Evolutionary conservation across 2,329 filamentous ascomycete species (phyloP).

Genomic region (Tolypocladium pustulatum): DNA sequence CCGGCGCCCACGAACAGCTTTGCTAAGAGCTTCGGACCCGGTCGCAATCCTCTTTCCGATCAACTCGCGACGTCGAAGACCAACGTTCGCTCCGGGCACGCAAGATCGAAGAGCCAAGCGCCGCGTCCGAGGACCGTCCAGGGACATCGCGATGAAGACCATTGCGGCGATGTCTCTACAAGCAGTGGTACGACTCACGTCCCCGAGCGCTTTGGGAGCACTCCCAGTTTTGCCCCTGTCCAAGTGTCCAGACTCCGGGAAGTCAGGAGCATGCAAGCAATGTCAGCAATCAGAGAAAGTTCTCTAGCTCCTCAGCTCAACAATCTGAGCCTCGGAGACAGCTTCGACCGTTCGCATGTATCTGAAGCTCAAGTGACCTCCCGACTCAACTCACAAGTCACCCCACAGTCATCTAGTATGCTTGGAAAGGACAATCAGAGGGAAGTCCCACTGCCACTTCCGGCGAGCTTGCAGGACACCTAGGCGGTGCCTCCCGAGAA

Average conservation of each 20-base stretch:
- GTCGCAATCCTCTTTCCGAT: slow-evolving; percentile 33
- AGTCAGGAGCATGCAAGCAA: slow-evolving; percentile 14
- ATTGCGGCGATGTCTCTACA: slow-evolving; percentile 22
- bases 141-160: slow-evolving; percentile 28
- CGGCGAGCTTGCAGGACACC: slow-evolving; percentile 11
- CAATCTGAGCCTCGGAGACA: slow-evolving; percentile 28
- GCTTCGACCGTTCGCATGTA: slow-evolving; percentile 2
- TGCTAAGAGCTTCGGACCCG: slow-evolving; percentile 46
- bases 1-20: slow-evolving; percentile 33
- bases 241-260: slow-evolving; percentile 12
- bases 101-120: slow-evolving; percentile 28
- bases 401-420: slow-evolving; percentile 7
- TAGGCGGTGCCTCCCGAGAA: slow-evolving; percentile 24
- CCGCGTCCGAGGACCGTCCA: slow-evolving; percentile 27
- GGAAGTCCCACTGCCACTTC: slow-evolving; percentile 4
- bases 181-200: slow-evolving; percentile 21
- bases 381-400: slow-evolving; percentile 2
- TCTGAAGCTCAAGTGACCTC: slow-evolving; percentile 37
- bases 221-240: not conserved
- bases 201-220: slow-evolving; percentile 1
- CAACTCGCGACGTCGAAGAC: slow-evolving; percentile 41
- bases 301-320: slow-evolving; percentile 29
- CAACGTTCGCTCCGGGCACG: slow-evolving; percentile 31
- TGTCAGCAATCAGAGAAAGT: slow-evolving; percentile 28
- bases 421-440: slow-evolving; percentile 10